Evolutionary conservation across 129 eudicot genomes (phyloP), one percentile per base, ranked within the genome.

Genomic region (Dittrichia graveolens): DNA sequence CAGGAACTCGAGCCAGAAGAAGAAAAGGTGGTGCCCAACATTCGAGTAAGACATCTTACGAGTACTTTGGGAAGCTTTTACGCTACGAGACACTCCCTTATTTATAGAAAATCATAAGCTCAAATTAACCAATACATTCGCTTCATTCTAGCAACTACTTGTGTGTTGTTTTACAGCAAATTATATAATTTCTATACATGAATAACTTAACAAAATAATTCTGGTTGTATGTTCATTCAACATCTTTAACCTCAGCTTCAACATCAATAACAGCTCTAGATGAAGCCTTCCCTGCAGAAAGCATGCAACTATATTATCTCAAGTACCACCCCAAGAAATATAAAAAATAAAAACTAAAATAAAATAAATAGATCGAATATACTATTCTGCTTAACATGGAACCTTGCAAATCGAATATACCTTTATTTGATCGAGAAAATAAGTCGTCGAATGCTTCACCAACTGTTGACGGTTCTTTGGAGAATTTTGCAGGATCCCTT

Each of bases 171-270:
- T 45, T 46, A 42, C 65, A 47, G 62, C 77, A 62, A 54, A 62
- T 63, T 54, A 71, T 78, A 55, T 11, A 11, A 78, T 52, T 74
- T 24, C 58, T 74, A 39, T 73, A 78, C 55, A 78, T 78, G 35
- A 8, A 53, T 16, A 41, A 53, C 52, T 14, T 62, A 34, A 60
- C 34, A 69, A 53, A 47, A 52, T 5, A 41, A 2, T 63, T 63
- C n/a, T 35, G 44, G 54, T 66, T 42, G 44, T 63, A 77, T 61
- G 16, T 71, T 53, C 55, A 62, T 14, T 91, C 97, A 15, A 83
- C 85, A 77, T 91, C 97, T 75, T 73, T 86, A 56, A 91, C 82
- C 75, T 91, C 97, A 16, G 97, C 97, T 81, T 91, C 97, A 47
- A 91, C 74, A 78, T 91, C 97, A 61, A 91, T 92, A 60, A 91